Evolutionary conservation across 345 rosid species (phyloP).

Genomic region (Iberis pinnata): DNA sequence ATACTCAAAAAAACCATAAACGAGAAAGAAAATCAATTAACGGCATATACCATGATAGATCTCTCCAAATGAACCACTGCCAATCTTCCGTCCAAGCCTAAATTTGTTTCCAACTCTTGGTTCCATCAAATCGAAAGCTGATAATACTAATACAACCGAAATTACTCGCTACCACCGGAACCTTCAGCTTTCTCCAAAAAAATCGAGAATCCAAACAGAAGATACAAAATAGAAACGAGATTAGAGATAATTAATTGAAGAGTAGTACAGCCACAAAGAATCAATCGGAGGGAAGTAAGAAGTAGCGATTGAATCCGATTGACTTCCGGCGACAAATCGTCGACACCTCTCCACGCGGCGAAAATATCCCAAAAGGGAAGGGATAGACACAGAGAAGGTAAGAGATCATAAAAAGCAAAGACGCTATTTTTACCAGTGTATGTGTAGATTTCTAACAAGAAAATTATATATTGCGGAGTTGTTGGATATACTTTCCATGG

Average conservation of each 20-base stretch:
- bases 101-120: conserved; percentile 84
- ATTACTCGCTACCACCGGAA: too few species aligned
- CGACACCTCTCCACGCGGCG: conserved; percentile 31
- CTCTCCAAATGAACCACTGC: conserved; percentile 98
- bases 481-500: conserved; percentile 17
- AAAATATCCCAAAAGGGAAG: conserved; percentile 31
- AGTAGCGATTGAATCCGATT: conserved; percentile 24
- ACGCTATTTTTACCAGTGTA: not conserved
- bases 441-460: not conserved
- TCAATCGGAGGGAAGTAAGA: conserved; percentile 6
- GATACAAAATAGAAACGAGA: too few species aligned
- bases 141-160: conserved; percentile 15
- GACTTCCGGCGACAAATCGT: conserved; percentile 29
- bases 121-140: conserved; percentile 49
- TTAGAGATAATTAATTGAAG: too few species aligned
- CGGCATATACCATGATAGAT: conserved; percentile 66
- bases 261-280: not conserved
- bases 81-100: conserved; percentile 89
- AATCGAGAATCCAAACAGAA: not conserved
- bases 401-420: conserved; percentile 1
- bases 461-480: conserved; percentile 17
- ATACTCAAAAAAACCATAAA: not conserved
- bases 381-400: conserved; percentile 17
- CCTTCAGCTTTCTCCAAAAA: conserved; percentile 6
- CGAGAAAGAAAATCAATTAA: not conserved